phyloP scores from a whole-genome alignment of 495 filamentous ascomycete species.

The Aspergillus leporis region DNA sequence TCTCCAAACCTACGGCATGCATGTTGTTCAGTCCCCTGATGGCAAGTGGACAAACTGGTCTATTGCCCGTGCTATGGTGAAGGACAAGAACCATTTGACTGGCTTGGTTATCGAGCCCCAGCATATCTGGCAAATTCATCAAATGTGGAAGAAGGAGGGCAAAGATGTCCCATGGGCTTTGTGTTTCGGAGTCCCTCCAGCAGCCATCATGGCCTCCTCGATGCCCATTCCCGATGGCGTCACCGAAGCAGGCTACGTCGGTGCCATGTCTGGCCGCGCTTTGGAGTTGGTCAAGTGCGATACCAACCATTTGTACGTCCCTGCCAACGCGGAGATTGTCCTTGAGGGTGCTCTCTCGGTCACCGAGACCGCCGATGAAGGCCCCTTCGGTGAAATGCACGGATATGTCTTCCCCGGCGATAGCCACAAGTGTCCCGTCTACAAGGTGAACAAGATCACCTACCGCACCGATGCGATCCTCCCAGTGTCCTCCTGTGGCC shows the following conservation, averaged over 20 bases:
- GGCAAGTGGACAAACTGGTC: conserved; percentile 43
- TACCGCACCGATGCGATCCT: conserved; percentile 35
- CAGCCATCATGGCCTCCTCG: conserved; percentile 36
- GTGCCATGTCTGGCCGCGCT: conserved; percentile 30
- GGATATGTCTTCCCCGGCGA: conserved; percentile 34
- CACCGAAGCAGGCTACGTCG: conserved; percentile 37
- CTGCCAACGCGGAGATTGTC: conserved; percentile 40
- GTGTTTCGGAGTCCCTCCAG: conserved; percentile 39
- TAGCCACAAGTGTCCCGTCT: conserved; percentile 27
- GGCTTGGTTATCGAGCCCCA: conserved; percentile 34
- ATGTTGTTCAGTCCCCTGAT: conserved; percentile 37
- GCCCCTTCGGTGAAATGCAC: conserved; percentile 39
- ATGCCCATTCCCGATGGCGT: conserved; percentile 40
- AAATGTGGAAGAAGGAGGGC: conserved; percentile 38
- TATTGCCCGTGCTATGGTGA: conserved; percentile 40
- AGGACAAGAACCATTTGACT: conserved; percentile 29
- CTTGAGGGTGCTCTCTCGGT: conserved; percentile 39
- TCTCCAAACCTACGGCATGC: conserved; percentile 41
- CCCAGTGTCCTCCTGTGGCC: conserved; percentile 31
- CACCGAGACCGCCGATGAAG: conserved; percentile 33
- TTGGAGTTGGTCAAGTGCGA: conserved; percentile 43
- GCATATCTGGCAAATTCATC: conserved; percentile 34
- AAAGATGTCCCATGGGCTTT: conserved; percentile 39
- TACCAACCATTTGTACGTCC: conserved; percentile 37
- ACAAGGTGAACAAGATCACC: conserved; percentile 40